Base-by-base conservation (phyloP, 2,329 filamentous ascomycete species). In the Trichoderma citrinoviride region DNA sequence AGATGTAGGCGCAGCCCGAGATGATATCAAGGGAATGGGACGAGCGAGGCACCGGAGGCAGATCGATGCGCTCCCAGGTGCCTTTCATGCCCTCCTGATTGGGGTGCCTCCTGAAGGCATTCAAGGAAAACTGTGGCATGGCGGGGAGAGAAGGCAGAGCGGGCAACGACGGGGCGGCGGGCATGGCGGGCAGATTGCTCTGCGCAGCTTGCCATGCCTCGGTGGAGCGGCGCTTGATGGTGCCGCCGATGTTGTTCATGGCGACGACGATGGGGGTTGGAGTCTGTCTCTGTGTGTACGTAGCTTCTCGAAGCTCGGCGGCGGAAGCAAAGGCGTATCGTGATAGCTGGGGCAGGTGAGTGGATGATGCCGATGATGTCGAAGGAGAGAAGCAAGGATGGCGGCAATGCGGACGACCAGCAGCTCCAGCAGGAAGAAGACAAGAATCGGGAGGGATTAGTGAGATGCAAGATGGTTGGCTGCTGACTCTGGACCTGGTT, bases 11-110 rank as follows among this genome's bases (percentile, higher is more conserved):
- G 44, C 78, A 78, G 27, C 82, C 78, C 40, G 78, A 78, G 53
- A 88, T 74, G 52, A 89, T 82, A 49, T 90, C 83, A 69, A 93
- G 74, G 3, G 85, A 84, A 72, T 95, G 91, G 0, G 91, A 93
- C 1, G 91, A 94, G 61, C 91, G 87, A 44, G 86, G 85, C 7
- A 93, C 81, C 1, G 80, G 69, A 3, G 84, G 81, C 40, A 85
- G 72, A 46, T 80, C 73, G 70, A 89, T 80, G 70, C 82, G 83
- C 71, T 87, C 81, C 86, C 86, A 89, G 57, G 85, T 87, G 41
- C 81, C 86, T 69, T 81, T 84, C 70, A 86, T 78, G 50, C 73
- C 73, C 47, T 72, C 69, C 12, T 73, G 68, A 7, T 63, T 49
- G 15, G 60, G 52, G 6, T 64, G 64, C 29, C 64, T 52, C n/a